Percentiles rank a stretch among this genome's conserved stretches.
Conservation (phyloP, 352 stramenopile species). For the Phytophthora pinifolia region DNA sequence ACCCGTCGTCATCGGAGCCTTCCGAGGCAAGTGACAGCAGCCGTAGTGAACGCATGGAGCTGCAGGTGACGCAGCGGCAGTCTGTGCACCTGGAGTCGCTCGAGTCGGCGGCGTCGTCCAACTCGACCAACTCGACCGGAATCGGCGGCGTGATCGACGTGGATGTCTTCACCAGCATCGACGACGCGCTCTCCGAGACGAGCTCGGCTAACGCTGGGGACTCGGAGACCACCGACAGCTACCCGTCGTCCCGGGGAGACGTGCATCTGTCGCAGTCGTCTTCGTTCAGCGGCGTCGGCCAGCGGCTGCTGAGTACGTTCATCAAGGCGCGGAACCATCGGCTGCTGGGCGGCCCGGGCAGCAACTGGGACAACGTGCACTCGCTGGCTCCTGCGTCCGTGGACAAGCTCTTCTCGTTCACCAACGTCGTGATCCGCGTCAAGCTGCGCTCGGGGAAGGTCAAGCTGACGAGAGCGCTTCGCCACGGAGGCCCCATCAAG, state of each 20-base stretch:
- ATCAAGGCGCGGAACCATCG: constrained; percentile 67
- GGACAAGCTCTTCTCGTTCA: constrained; percentile 65
- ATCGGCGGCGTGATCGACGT: constrained; percentile 80
- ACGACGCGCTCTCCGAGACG: constrained; percentile 58
- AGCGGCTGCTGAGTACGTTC: constrained; percentile 67
- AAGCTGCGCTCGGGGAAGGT: constrained; percentile 77
- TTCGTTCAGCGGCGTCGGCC: constrained; percentile 67
- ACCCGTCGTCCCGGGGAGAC: constrained; percentile 26
- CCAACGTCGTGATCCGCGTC: constrained; percentile 77
- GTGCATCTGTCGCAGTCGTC: constrained; percentile 43
- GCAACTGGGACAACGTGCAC: constrained; percentile 26
- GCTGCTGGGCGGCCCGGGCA: constrained; percentile 45
- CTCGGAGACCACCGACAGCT: constrained; percentile 20
- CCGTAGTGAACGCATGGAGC: constrained; percentile 23
- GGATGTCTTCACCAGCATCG: constrained; percentile 76
- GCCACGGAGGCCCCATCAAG: constrained; percentile 59
- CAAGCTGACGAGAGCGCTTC: constrained; percentile 62
- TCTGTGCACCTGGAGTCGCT: constrained; percentile 30
- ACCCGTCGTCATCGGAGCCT: constrained; percentile 14
- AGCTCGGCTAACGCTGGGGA: constrained; percentile 29
- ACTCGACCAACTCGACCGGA: constrained; percentile 35
- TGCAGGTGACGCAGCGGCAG: constrained; percentile 30
- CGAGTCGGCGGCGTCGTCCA: constrained; percentile 33
- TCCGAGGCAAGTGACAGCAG: constrained; percentile 19
- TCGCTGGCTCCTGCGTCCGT: constrained; percentile 47